Evolutionary conservation across 2,329 filamentous ascomycete genomes (phyloP).

Genomic region (Allantophomopsis lycopodina): DNA sequence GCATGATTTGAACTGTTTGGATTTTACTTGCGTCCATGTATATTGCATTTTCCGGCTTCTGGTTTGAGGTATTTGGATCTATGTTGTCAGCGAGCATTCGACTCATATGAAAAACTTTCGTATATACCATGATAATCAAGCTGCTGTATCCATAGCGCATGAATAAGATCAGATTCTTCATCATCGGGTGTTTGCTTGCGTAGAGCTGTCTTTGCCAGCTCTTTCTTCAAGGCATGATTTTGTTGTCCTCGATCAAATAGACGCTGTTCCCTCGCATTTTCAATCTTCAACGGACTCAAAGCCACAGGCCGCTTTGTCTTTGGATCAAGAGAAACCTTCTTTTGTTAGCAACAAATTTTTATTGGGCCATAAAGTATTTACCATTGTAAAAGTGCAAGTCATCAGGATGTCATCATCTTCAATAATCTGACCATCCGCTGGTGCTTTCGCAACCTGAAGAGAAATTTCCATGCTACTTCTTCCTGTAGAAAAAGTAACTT

Average conservation of each 20-base stretch:
- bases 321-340: conserved; percentile 43
- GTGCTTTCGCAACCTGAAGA: conserved; percentile 52
- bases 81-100: conserved; percentile 5
- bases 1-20: conserved; percentile 59
- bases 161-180: conserved; percentile 55
- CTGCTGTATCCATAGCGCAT: conserved; percentile 55
- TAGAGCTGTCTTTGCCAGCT: conserved; percentile 41
- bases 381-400: conserved; percentile 66
- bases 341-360: not conserved
- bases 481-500: conserved; percentile 46
- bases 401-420: conserved; percentile 49
- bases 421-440: conserved; percentile 32
- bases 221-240: conserved; percentile 53
- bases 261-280: conserved; percentile 46
- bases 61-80: conserved; percentile 37
- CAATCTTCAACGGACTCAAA: conserved; percentile 43
- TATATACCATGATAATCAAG: conserved; percentile 40
- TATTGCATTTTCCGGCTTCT: conserved; percentile 40
- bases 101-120: conserved; percentile 2
- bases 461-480: conserved; percentile 58
- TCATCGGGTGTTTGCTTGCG: conserved; percentile 53
- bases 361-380: conserved; percentile 14
- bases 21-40: conserved; percentile 50
- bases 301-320: conserved; percentile 49
- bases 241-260: conserved; percentile 49